A percentile compares a stretch with the other conserved stretches of the same genome.
These are phyloP conservation scores for Leccinum subrobustum DNA, from an alignment of 1,284 basidiomycete species.

Conservation along the genomic window DNA sequence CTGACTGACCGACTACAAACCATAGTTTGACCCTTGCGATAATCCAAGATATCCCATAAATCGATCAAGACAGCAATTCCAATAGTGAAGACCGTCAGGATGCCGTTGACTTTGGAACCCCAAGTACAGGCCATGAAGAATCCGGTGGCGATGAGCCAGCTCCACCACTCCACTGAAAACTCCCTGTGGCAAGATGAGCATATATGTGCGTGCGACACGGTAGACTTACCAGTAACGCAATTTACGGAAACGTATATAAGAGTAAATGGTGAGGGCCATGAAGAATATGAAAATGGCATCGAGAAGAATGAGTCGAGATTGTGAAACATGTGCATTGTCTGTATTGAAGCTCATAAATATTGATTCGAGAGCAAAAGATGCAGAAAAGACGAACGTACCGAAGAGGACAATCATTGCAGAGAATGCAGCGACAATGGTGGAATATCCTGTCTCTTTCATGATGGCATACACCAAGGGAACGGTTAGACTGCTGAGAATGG, in stretches of 20 bases:
- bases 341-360: constrained; percentile 9
- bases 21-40: constrained; percentile 81
- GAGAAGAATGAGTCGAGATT: constrained; percentile 94
- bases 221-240: constrained; percentile 78
- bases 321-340: constrained; percentile 97
- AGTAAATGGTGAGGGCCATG: constrained; percentile 90
- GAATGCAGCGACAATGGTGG: constrained; percentile 84
- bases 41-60: constrained; percentile 93
- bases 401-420: constrained; percentile 85
- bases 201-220: neutral
- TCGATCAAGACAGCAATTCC: constrained; percentile 92
- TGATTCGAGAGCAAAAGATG: neutral
- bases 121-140: constrained; percentile 93
- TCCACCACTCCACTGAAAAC: constrained; percentile 91
- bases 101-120: constrained; percentile 97
- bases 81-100: constrained; percentile 88
- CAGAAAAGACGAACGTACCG: constrained; percentile 51
- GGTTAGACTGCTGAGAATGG: constrained; percentile 87
- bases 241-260: constrained; percentile 96
- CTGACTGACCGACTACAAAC: constrained; percentile 45
- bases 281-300: constrained; percentile 96
- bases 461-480: constrained; percentile 91
- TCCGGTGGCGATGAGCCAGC: constrained; percentile 90
- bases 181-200: constrained; percentile 48
- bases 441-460: constrained; percentile 98